Evolutionary conservation across 1,284 basidiomycete genomes (phyloP), one percentile per base, ranked within the genome.

Genomic region (Ceratobasidium papillatum): DNA sequence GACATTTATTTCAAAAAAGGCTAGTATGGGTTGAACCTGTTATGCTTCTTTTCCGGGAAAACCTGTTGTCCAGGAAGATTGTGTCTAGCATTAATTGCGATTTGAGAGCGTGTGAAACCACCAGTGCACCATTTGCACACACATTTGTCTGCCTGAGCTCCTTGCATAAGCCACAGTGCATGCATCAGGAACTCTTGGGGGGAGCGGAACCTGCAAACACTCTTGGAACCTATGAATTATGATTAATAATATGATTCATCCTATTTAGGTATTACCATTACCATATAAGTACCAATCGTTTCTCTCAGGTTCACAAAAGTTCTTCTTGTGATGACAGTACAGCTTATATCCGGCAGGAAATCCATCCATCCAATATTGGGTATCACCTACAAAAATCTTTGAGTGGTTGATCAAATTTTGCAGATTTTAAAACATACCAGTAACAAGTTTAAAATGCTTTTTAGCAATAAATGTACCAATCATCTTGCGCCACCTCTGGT

Each of bases 211-310:
- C 41, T 1, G 7, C 7, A 2, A 2, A 19, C 62, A 47, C 11
- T 22, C 7, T 19, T 34, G 25, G 62, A 41, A 47, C 62, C 62
- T 64, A 34, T 2, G 49, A 3, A 34, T 3, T 5, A 47, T 45
- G 3, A 14, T 47, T 47, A 49, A 11, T 22, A 11, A 11, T 2
- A 64, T 32, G 2, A 32, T 14, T 19, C 8, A 1, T 4, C 17
- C 27, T 22, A 47, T 30, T 14, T 14, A n/a, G 27, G 17, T 34
- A 51, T 30, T 34, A 49, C 14, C 12, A 38, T 30, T 62, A 64
- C 62, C 62, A 64, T 64, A 64, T 32, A 64, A 43, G 14, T 64
- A 64, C 1, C 12, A 9, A 47, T 64, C 62, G 11, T 19, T 41
- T 36, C 59, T 17, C 2, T 41, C 22, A 19, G 3, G 1, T 12